These are phyloP conservation scores for Neoarthrinium moseri DNA, from an alignment of 2,329 filamentous ascomycete species.

Conservation along the genomic window DNA sequence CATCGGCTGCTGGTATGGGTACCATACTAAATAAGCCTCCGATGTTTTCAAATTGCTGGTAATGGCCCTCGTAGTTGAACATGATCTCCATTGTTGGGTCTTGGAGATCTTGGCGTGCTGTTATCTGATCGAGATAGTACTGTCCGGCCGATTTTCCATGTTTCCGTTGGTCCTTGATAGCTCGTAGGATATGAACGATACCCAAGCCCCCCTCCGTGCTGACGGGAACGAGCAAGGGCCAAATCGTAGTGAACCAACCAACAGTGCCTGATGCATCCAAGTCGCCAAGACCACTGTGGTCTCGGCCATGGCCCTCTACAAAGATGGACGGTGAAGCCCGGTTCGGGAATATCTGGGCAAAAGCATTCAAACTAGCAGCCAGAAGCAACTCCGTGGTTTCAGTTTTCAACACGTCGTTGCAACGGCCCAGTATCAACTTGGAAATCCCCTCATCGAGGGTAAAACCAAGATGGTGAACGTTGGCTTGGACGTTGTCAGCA, in stretches of 20 bases:
- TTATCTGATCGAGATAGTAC: background rate
- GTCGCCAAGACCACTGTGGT: background rate
- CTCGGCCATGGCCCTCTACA: conserved; percentile 9
- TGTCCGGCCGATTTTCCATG: background rate
- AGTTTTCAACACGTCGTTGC: conserved; percentile 5
- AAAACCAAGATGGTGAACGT: conserved; percentile 1
- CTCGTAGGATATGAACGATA: conserved; percentile 3
- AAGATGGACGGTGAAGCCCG: conserved; percentile 1
- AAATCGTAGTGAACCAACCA: conserved; percentile 10
- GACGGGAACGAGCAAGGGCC: background rate
- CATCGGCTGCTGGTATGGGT: conserved; percentile 6
- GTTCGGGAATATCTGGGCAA: conserved; percentile 3
- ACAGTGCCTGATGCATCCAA: conserved; percentile 9
- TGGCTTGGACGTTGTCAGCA: background rate
- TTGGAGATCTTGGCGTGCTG: background rate
- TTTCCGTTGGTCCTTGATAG: conserved; percentile 4
- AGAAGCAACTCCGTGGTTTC: conserved; percentile 4
- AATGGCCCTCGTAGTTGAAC: conserved; percentile 11
- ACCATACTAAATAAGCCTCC: conserved; percentile 10
- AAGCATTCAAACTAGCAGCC: conserved; percentile 4
- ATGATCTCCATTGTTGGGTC: conserved; percentile 7
- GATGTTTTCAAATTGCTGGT: conserved; percentile 7
- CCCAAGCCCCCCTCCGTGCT: background rate
- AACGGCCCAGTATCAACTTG: conserved; percentile 1
- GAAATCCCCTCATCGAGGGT: background rate